Evolutionary conservation across 495 filamentous ascomycete species (phyloP).

Genomic region (Delitschia confertaspora): DNA sequence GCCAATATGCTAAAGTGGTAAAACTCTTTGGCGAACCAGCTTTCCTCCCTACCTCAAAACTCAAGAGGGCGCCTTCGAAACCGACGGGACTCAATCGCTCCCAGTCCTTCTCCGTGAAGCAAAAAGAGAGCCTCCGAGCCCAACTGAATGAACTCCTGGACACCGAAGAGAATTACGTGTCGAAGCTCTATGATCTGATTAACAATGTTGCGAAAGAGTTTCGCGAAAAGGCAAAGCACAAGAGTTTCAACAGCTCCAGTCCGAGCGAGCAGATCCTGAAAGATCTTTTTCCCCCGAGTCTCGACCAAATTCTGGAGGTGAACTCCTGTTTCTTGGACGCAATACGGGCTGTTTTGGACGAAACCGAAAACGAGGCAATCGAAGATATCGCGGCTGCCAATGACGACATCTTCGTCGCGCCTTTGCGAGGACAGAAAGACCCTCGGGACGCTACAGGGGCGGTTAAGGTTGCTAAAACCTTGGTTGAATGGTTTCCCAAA

Average conservation of each 20-base stretch:
- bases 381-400: slow-evolving; percentile 33
- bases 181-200: slow-evolving; percentile 72
- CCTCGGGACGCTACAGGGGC: slow-evolving; percentile 61
- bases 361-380: slow-evolving; percentile 69
- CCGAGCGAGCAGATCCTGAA: slow-evolving; percentile 63
- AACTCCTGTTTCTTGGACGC: slow-evolving; percentile 71
- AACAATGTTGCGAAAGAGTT: slow-evolving; percentile 67
- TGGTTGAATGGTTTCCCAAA: slow-evolving; percentile 82
- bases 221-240: slow-evolving; percentile 53
- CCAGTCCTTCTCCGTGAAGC: slow-evolving; percentile 63
- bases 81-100: slow-evolving; percentile 66
- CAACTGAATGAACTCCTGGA: slow-evolving; percentile 89
- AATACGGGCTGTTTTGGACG: slow-evolving; percentile 65
- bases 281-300: slow-evolving; percentile 68
- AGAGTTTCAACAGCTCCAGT: slow-evolving; percentile 53
- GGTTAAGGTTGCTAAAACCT: slow-evolving; percentile 61
- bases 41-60: slow-evolving; percentile 78
- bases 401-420: slow-evolving; percentile 24
- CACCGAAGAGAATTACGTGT: slow-evolving; percentile 89
- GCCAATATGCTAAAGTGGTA: slow-evolving; percentile 62
- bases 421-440: slow-evolving; percentile 20
- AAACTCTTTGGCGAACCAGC: slow-evolving; percentile 69
- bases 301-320: slow-evolving; percentile 65
- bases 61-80: slow-evolving; percentile 80
- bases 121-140: slow-evolving; percentile 73